These are phyloP conservation scores for Ceratocystis alfenasii DNA, from an alignment of 2,329 filamentous ascomycete species.

Conservation along the genomic window DNA sequence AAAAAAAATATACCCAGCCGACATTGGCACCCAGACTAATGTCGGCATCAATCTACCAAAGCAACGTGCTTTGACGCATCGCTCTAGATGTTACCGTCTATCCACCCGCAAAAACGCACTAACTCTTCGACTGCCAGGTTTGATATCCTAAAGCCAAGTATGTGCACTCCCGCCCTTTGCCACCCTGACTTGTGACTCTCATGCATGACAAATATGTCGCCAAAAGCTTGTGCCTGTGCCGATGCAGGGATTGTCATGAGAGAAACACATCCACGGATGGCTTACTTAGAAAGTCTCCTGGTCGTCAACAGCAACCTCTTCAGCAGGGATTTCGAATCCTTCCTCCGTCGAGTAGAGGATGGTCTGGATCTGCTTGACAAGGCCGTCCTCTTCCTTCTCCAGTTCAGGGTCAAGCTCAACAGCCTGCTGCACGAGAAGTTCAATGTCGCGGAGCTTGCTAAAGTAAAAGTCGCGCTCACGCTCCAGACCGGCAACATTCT, in stretches of 20 bases:
- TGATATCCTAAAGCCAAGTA: background rate
- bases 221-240: background rate
- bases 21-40: slow-evolving; percentile 10
- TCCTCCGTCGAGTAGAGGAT: slow-evolving; percentile 97
- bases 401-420: slow-evolving; percentile 86
- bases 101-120: slow-evolving; percentile 10
- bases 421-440: slow-evolving; percentile 83
- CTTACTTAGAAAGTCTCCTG: slow-evolving; percentile 61
- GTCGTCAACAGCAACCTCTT: slow-evolving; percentile 59
- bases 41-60: background rate
- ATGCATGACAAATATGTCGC: background rate
- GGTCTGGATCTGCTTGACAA: slow-evolving; percentile 90
- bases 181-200: background rate
- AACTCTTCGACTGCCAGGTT: background rate
- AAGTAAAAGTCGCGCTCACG: slow-evolving; percentile 98
- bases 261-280: background rate
- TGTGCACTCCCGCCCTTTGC: background rate
- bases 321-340: slow-evolving; percentile 78
- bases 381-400: slow-evolving; percentile 82
- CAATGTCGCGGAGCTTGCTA: slow-evolving; percentile 94
- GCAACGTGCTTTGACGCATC: slow-evolving; percentile 3
- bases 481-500: slow-evolving; percentile 88
- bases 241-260: background rate
- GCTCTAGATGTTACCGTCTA: slow-evolving; percentile 5
- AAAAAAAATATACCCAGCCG: slow-evolving; percentile 14